phyloP scores from a whole-genome alignment of 352 stramenopile genomes.

The Halophytophthora polymorphica region DNA sequence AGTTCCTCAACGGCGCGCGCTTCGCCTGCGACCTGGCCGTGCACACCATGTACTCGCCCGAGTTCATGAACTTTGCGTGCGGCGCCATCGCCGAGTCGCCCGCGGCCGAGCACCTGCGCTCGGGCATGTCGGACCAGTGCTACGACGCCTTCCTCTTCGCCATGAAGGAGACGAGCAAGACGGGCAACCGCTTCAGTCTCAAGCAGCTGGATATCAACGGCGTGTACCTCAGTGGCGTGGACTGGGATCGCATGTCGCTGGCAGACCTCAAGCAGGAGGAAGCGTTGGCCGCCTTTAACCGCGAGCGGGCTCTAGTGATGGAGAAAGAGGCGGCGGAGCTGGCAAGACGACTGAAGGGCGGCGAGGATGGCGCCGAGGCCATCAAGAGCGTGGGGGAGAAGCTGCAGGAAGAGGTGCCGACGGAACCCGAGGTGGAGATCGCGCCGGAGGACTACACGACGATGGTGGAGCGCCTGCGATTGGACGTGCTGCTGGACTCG shows the following conservation, averaged over 20 bases:
- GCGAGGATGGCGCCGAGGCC: constrained; percentile 1
- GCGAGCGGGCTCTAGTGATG: constrained; percentile 27
- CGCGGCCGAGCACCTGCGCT: constrained; percentile 36
- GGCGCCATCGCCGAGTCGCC: constrained; percentile 35
- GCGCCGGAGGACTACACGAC: constrained; percentile 17
- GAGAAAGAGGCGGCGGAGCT: constrained; percentile 24
- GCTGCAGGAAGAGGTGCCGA: background rate
- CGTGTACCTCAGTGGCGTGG: constrained; percentile 39
- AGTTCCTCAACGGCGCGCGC: constrained; percentile 48
- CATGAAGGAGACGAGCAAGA: constrained; percentile 51
- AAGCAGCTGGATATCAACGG: constrained; percentile 51
- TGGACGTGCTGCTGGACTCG: constrained; percentile 39
- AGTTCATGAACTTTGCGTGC: constrained; percentile 48
- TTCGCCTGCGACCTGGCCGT: constrained; percentile 48
- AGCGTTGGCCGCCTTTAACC: constrained; percentile 30
- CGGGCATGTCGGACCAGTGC: constrained; percentile 32
- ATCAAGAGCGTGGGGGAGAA: constrained; percentile 5
- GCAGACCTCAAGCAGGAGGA: constrained; percentile 42
- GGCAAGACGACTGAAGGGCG: background rate
- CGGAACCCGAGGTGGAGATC: constrained; percentile 9
- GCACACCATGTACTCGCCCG: constrained; percentile 52
- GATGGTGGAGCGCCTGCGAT: constrained; percentile 36
- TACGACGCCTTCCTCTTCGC: constrained; percentile 53
- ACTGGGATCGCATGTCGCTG: constrained; percentile 46
- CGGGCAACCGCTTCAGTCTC: constrained; percentile 42